A percentile compares a stretch with the other conserved stretches of the same genome.
phyloP scores from a whole-genome alignment of 1,284 basidiomycete genomes.

The Rhodotorula sp. region DNA sequence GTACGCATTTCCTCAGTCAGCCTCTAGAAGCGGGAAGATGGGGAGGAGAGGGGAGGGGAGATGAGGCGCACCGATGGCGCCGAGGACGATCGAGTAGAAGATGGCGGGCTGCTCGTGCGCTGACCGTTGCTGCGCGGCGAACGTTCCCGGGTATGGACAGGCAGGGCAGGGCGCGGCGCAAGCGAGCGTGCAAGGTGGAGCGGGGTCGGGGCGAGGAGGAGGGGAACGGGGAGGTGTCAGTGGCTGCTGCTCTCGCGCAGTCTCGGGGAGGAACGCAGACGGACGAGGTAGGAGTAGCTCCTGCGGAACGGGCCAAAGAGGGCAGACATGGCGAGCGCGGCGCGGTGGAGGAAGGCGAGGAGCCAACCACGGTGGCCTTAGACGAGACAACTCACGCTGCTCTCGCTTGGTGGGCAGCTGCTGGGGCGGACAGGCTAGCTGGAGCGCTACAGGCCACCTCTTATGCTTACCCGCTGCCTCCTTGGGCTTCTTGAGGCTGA shows the following conservation, averaged over 20 bases:
- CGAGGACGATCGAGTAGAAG: constrained; percentile 82
- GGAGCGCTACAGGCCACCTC: too few relatives aligned
- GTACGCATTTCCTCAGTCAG: not conserved
- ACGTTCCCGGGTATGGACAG: not conserved
- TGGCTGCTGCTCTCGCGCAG: too few relatives aligned
- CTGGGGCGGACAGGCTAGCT: too few relatives aligned
- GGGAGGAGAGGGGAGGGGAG: not conserved
- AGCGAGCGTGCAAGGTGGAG: not conserved
- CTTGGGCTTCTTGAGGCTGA: too few relatives aligned
- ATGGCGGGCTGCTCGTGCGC: constrained; percentile 91
- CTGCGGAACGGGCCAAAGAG: constrained; percentile 32
- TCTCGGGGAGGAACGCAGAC: not conserved
- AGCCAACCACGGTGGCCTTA: not conserved
- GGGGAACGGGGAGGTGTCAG: not conserved
- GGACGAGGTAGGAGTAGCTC: constrained; percentile 37
- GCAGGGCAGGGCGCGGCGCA: not conserved
- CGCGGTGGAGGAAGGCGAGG: not conserved
- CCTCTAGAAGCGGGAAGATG: not conserved
- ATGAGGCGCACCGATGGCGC: constrained; percentile 53
- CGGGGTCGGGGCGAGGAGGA: not conserved
- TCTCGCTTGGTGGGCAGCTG: too few relatives aligned
- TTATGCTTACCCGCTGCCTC: too few relatives aligned
- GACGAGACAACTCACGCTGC: not conserved
- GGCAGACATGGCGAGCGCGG: constrained; percentile 26
- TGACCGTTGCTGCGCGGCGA: constrained; percentile 62